Evolutionary conservation across 768 basidiomycete genomes (phyloP), one percentile per base, ranked within the genome.

Genomic region (Pleurotus citrinopileatus): DNA sequence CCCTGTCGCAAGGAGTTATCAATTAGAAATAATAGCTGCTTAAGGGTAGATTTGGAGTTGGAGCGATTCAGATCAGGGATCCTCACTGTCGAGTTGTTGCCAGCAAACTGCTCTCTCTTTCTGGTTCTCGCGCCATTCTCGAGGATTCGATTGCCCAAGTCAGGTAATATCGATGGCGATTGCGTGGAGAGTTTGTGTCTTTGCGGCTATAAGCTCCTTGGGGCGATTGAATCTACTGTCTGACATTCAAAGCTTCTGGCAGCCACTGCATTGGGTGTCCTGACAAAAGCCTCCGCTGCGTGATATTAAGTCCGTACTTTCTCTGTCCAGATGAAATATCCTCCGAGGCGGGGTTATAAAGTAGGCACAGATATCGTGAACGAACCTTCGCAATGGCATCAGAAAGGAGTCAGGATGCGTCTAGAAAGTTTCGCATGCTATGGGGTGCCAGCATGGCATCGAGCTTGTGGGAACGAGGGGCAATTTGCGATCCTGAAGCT

Each of bases 81-180:
- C 15, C 19, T 40, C 38, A n/a, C 38, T 34, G 32, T 10, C 32
- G 38, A 40, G 38, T 13, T 15, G 15, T 40, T 40, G 38, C 38
- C 38, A 40, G 38, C 38, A 40, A 19, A 47, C 8, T 23, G 25
- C 26, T 28, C 22, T 26, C 27, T 25, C 13, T 22, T 13, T 13
- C 29, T 6, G 29, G 8, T 19, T 19, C 38, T 40, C 17, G 48
- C 34, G 22, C 34, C 48, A 38, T 20, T 6, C 15, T 38, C 22
- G 34, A 17, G 48, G 48, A 15, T 37, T 13, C 23, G 19, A n/a
- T n/a, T 37, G 17, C 19, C 48, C 12, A n/a, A 22, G 48, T 51
- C 48, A 37, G 48, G 48, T 2, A 37, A 51, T 26, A 34, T 51
- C 23, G 43, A 44, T 23, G 48, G 48, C 13, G 48, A 51, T 51